Percentiles rank a stretch among this genome's conserved stretches.
These are phyloP conservation scores for Suhomyces prunicola DNA, from an alignment of 805 yeast genomes.

Conservation along the genomic window DNA sequence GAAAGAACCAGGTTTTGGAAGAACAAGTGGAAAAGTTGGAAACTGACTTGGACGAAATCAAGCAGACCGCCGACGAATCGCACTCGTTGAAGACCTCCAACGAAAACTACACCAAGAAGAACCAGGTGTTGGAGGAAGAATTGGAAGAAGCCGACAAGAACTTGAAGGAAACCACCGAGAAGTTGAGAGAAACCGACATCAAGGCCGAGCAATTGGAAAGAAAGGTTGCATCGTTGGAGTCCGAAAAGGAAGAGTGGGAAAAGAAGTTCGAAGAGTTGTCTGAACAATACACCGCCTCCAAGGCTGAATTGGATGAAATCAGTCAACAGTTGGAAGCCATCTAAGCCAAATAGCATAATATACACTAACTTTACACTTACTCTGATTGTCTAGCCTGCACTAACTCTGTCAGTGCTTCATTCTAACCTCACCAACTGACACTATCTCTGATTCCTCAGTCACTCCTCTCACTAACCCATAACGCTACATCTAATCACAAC, in stretches of 20 bases:
- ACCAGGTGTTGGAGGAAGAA: constrained; percentile 84
- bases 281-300: constrained; percentile 76
- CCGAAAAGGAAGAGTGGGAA: constrained; percentile 90
- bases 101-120: constrained; percentile 87
- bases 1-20: constrained; percentile 88
- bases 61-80: constrained; percentile 87
- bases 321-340: constrained; percentile 88
- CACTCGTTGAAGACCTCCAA: constrained; percentile 83
- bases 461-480: no score
- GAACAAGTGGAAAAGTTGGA: constrained; percentile 78
- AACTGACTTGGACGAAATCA: constrained; percentile 66
- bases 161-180: constrained; percentile 89
- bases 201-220: constrained; percentile 95
- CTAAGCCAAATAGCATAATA: constrained; percentile 20
- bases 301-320: constrained; percentile 94
- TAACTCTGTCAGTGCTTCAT: no score
- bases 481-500: no score
- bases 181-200: constrained; percentile 91
- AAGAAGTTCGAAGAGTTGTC: constrained; percentile 84
- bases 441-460: no score
- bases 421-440: no score
- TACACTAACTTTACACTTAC: no score
- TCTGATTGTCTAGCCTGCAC: no score
- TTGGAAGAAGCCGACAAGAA: constrained; percentile 87
- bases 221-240: constrained; percentile 86